Percentiles rank a stretch among this genome's conserved stretches.
Evolutionary conservation across 768 basidiomycete species (phyloP).

Genomic region (Tephrocybe sp.): DNA sequence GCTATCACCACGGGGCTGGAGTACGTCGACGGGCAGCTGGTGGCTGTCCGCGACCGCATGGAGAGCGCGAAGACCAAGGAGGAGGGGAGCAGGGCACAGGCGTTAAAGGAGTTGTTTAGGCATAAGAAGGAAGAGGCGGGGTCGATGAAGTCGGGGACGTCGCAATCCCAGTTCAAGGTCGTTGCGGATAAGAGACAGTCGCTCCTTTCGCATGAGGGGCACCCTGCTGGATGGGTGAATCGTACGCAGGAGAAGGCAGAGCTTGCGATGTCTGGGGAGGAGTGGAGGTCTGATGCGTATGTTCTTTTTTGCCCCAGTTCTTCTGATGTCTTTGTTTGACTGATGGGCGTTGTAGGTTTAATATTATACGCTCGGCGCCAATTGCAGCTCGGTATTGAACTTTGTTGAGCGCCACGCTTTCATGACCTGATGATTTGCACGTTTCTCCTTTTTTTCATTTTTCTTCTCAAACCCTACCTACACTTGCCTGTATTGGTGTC

Average conservation of each 20-base stretch:
- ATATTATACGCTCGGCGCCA: no score
- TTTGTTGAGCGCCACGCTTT: no score
- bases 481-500: no score
- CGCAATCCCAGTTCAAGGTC: constrained; percentile 74
- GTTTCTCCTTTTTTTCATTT: no score
- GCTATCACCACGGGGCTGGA: constrained; percentile 81
- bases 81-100: constrained; percentile 37
- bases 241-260: constrained; percentile 45
- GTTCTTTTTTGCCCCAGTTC: no score
- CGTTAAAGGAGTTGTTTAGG: constrained; percentile 66
- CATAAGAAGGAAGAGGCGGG: constrained; percentile 45
- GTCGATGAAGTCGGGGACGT: constrained; percentile 21
- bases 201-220: constrained; percentile 60
- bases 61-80: constrained; percentile 49
- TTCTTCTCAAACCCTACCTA: no score
- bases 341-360: no score
- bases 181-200: constrained; percentile 71
- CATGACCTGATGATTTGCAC: no score
- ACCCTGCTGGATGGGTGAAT: constrained; percentile 74
- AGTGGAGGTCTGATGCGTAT: constrained; percentile 47
- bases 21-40: constrained; percentile 87
- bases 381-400: no score
- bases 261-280: constrained; percentile 27
- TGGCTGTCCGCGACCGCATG: constrained; percentile 82
- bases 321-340: no score